Evolutionary conservation across 2,329 filamentous ascomycete genomes (phyloP).

Genomic region (Graphiopsis chlorocephala): DNA sequence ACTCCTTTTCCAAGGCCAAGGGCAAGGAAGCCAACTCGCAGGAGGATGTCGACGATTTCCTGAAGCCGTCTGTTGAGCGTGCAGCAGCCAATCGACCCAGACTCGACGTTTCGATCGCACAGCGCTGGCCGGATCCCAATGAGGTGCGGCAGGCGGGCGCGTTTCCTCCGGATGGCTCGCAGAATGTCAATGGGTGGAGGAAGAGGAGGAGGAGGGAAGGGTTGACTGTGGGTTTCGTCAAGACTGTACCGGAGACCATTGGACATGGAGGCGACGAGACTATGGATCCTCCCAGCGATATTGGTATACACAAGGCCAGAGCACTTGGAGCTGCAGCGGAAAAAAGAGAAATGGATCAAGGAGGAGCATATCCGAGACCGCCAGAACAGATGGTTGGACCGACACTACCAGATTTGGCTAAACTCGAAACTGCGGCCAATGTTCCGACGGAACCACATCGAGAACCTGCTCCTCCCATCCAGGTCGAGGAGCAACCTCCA

Average conservation of each 20-base stretch:
- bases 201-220: slow-evolving; percentile 59
- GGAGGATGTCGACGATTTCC: slow-evolving; percentile 55
- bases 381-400: neutral
- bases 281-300: slow-evolving; percentile 67
- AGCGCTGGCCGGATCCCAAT: slow-evolving; percentile 51
- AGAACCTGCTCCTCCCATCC: neutral
- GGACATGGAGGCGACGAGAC: slow-evolving; percentile 90
- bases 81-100: slow-evolving; percentile 37
- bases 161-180: slow-evolving; percentile 11
- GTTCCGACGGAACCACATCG: neutral
- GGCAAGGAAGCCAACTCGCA: slow-evolving; percentile 8
- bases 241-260: slow-evolving; percentile 74
- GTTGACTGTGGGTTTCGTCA: slow-evolving; percentile 70
- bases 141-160: slow-evolving; percentile 36
- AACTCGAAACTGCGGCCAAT: no score
- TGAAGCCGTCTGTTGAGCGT: slow-evolving; percentile 52
- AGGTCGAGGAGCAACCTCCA: neutral
- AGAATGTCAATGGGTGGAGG: slow-evolving; percentile 24
- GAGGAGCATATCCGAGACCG: slow-evolving; percentile 16
- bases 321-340: slow-evolving; percentile 23
- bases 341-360: slow-evolving; percentile 24
- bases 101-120: slow-evolving; percentile 50
- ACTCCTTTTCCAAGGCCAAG: neutral
- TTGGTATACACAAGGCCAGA: slow-evolving; percentile 57
- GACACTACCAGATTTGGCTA: neutral